Conservation (phyloP, 768 basidiomycete species). For the Termitomyces sp. region DNA sequence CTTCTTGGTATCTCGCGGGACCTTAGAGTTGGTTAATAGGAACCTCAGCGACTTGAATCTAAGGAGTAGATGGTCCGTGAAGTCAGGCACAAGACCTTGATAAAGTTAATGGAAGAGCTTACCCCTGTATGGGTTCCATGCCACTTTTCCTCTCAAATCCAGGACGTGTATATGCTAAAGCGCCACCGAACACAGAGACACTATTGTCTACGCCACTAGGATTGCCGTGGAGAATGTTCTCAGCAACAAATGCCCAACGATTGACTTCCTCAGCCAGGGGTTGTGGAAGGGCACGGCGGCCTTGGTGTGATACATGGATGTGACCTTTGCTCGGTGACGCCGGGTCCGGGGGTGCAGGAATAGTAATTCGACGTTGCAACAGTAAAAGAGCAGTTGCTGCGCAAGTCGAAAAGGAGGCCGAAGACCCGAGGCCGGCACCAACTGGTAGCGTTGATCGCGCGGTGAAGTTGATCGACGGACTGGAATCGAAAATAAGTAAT, state of each 20-base stretch:
- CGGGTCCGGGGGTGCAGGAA: slow-evolving; percentile 48
- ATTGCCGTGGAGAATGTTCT: slow-evolving; percentile 96
- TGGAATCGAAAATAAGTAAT: slow-evolving; percentile 25
- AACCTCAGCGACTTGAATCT: slow-evolving; percentile 92
- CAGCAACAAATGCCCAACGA: slow-evolving; percentile 88
- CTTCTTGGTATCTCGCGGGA: slow-evolving; percentile 92
- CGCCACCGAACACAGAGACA: slow-evolving; percentile 89
- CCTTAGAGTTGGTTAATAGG: slow-evolving; percentile 88
- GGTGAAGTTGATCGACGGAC: slow-evolving; percentile 75
- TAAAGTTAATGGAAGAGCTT: slow-evolving; percentile 22
- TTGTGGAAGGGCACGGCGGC: slow-evolving; percentile 60
- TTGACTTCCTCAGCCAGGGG: slow-evolving; percentile 78
- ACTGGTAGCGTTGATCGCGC: slow-evolving; percentile 89
- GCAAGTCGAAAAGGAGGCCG: slow-evolving; percentile 92
- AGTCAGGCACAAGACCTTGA: slow-evolving; percentile 10
- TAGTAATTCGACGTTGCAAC: slow-evolving; percentile 61
- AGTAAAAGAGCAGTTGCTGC: slow-evolving; percentile 77
- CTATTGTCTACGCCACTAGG: slow-evolving; percentile 98
- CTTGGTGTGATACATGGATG: slow-evolving; percentile 59
- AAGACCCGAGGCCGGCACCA: slow-evolving; percentile 94
- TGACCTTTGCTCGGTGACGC: slow-evolving; percentile 45
- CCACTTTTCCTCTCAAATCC: slow-evolving; percentile 76
- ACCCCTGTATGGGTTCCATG: slow-evolving; percentile 87
- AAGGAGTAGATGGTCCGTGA: slow-evolving; percentile 12
- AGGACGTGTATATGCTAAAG: slow-evolving; percentile 82